Percentiles rank a stretch among this genome's conserved stretches.
Conservation (phyloP, 306 rosid species). For the Rosa multiflora region DNA sequence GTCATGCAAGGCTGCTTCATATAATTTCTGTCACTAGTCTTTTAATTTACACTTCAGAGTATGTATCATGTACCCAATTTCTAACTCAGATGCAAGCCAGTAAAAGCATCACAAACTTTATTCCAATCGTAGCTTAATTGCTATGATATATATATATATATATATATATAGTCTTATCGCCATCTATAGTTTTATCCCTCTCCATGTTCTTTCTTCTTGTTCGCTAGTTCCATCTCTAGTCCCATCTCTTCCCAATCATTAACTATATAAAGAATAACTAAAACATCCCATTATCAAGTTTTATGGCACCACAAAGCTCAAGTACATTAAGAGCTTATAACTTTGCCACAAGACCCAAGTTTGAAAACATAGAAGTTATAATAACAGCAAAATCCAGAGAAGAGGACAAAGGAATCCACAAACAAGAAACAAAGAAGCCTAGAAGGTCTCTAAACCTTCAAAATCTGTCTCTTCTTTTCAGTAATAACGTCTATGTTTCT, state of each 20-base stretch:
- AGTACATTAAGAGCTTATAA: background rate
- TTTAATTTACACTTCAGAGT: background rate
- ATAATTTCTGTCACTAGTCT: background rate
- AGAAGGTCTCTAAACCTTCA: background rate
- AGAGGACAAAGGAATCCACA: background rate
- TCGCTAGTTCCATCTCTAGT: background rate
- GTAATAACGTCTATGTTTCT: background rate
- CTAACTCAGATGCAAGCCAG: background rate
- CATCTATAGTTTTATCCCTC: background rate
- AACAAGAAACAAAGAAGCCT: background rate
- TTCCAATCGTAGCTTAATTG: background rate
- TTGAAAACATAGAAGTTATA: background rate
- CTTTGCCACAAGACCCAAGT: background rate
- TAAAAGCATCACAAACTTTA: background rate
- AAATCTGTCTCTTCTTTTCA: background rate
- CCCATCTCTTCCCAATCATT: background rate
- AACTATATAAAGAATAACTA: background rate
- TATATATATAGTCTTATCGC: background rate
- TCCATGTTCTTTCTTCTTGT: background rate
- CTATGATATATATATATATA: background rate
- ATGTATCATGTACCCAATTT: background rate
- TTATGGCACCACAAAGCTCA: background rate
- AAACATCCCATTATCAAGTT: background rate
- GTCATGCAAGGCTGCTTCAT: background rate
- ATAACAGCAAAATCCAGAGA: constrained; percentile 4